phyloP scores from a whole-genome alignment of 2,329 filamentous ascomycete species.

The Cryphonectria japonica region DNA sequence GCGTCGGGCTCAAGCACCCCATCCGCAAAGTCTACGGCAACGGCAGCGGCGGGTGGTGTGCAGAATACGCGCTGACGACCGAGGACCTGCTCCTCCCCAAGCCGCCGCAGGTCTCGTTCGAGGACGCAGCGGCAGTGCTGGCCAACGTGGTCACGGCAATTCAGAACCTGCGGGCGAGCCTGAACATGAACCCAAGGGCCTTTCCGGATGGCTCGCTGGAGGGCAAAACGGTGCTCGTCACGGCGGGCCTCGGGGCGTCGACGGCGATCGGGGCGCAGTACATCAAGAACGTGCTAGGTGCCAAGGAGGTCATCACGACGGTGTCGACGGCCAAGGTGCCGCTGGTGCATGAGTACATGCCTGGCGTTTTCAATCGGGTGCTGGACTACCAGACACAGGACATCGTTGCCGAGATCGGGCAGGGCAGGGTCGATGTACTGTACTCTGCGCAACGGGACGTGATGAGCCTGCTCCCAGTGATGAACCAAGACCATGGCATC shows the following conservation, averaged over 20 bases:
- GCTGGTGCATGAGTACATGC: constrained; percentile 28
- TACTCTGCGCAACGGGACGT: constrained; percentile 52
- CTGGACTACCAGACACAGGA: constrained; percentile 48
- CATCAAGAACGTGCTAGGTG: constrained; percentile 54
- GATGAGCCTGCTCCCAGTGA: constrained; percentile 43
- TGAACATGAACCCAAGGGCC: constrained; percentile 36
- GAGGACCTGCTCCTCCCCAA: constrained; percentile 42
- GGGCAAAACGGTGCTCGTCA: constrained; percentile 56
- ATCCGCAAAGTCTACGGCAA: constrained; percentile 32
- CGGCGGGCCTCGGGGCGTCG: constrained; percentile 53
- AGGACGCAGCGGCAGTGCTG: constrained; percentile 38
- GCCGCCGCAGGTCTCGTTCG: constrained; percentile 36
- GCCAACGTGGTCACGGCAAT: constrained; percentile 47
- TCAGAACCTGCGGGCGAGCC: constrained; percentile 47
- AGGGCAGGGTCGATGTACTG: constrained; percentile 53
- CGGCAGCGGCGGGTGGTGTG: constrained; percentile 39
- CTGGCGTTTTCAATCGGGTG: constrained; percentile 20
- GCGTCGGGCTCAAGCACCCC: constrained; percentile 43
- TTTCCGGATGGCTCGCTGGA: constrained; percentile 41
- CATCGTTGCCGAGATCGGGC: constrained; percentile 42
- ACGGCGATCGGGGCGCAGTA: constrained; percentile 53
- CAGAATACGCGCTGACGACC: constrained; percentile 45
- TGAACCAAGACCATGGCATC: constrained; percentile 43
- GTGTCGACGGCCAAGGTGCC: constrained; percentile 56
- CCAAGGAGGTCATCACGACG: constrained; percentile 52